Base-by-base conservation (phyloP, 2,329 filamentous ascomycete species). In the Colletotrichum truncatum region DNA sequence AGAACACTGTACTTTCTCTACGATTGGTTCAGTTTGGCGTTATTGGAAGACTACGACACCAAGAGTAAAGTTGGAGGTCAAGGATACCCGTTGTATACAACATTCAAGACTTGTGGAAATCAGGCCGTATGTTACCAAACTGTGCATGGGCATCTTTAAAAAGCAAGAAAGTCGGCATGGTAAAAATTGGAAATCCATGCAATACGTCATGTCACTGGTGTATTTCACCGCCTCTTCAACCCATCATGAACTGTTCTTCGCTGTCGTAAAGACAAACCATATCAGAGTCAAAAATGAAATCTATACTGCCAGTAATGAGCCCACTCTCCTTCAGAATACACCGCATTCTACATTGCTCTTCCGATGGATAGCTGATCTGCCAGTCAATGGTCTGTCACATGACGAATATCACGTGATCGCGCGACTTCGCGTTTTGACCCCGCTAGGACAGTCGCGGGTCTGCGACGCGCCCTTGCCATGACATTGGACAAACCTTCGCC, bases 391-490 rank as follows among this genome's bases (percentile, higher is more conserved):
- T 25, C 26, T n/a, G 23, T 18, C 43, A 48, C 43, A 25, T 30
- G 36, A 2, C 5, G 0, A 14, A 2, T 14, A 4, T 45, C 64
- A 66, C 53, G 48, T 66, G 64, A 53, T 10, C 21, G 59, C 52
- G 45, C 39, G 45, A 58, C 14, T 26, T 43, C 25, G 60, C 59
- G 59, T 43, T 26, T 8, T 8, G 38, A n/a, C 7, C 38, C 34
- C 57, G 57, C 63, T 43, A 5, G 2, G 12, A 11, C 43, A 34
- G 23, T 30, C 65, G 61, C 61, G 65, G n/a, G n/a, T 10, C 11
- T 46, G 32, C 16, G 38, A 60, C 65, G 62, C 65, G 65, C 61
- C 65, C 62, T 67, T 66, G 18, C 30, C 62, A 61, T 66, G 65
- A 61, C 62, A 64, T 38, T 43, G 23, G 32, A 16, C 25, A 23